phyloP scores from a whole-genome alignment of 1,139 yeast species.

The Blastobotrys capitulatus region DNA sequence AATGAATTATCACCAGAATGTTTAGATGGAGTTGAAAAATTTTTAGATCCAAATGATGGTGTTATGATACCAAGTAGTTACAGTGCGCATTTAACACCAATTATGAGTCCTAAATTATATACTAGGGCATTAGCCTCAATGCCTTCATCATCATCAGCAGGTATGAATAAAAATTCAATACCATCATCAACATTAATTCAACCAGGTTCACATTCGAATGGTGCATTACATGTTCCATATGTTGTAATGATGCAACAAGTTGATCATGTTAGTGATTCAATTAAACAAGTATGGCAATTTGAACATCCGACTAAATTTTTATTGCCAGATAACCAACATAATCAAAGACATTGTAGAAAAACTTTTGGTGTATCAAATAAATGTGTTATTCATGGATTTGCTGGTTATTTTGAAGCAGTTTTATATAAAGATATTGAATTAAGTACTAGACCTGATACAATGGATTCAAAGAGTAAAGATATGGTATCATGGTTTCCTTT shows the following conservation, averaged over 20 bases:
- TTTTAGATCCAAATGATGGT: constrained; percentile 31
- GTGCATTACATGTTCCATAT: constrained; percentile 46
- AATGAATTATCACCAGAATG: constrained; percentile 88
- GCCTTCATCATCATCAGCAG: neutral
- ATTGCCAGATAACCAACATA: constrained; percentile 23
- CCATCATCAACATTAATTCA: neutral
- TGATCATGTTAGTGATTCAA: constrained; percentile 30
- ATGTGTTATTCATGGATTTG: constrained; percentile 61
- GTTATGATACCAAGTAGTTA: constrained; percentile 63
- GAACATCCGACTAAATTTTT: constrained; percentile 21
- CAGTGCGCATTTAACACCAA: constrained; percentile 58
- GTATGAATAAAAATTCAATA: neutral
- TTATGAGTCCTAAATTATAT: constrained; percentile 49
- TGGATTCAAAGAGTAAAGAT: constrained; percentile 46
- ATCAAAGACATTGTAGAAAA: constrained; percentile 32
- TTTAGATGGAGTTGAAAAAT: constrained; percentile 34
- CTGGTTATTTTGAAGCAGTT: constrained; percentile 68
- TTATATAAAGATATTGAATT: constrained; percentile 55
- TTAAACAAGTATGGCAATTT: constrained; percentile 30
- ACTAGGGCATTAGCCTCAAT: constrained; percentile 17
- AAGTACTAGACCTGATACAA: constrained; percentile 47
- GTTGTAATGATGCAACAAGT: constrained; percentile 53
- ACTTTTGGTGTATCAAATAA: constrained; percentile 40
- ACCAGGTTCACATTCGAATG: constrained; percentile 7
- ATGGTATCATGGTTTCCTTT: constrained; percentile 68